Percentiles rank a stretch among this genome's conserved stretches.
phyloP scores from a whole-genome alignment of 2,329 filamentous ascomycete species.

The Paecilomyces niveus region DNA sequence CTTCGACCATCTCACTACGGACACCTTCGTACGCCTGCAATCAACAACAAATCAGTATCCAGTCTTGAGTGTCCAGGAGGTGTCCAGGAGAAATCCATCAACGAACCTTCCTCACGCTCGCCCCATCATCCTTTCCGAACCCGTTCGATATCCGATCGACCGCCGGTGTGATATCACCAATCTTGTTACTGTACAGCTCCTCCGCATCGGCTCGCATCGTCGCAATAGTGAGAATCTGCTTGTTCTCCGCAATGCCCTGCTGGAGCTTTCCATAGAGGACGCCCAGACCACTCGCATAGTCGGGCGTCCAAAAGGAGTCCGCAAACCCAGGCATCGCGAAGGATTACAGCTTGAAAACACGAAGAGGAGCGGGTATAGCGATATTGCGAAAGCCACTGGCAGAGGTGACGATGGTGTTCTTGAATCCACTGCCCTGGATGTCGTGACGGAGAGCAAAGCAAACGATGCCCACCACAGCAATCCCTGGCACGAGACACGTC shows the following conservation, averaged over 20 bases:
- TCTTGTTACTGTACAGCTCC: slow-evolving; percentile 73
- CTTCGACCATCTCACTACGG: slow-evolving; percentile 85
- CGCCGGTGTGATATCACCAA: slow-evolving; percentile 73
- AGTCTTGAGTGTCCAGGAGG: not conserved
- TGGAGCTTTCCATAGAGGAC: slow-evolving; percentile 95
- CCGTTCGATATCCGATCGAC: slow-evolving; percentile 78
- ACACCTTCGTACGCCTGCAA: slow-evolving; percentile 85
- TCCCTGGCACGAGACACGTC: not conserved
- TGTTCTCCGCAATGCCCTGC: slow-evolving; percentile 91
- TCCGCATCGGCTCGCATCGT: slow-evolving; percentile 94
- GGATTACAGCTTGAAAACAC: not conserved
- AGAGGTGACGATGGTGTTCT: not conserved
- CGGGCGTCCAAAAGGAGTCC: slow-evolving; percentile 94
- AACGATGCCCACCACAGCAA: not conserved
- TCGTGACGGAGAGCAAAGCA: not conserved
- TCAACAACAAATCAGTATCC: not conserved
- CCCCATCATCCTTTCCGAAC: slow-evolving; percentile 87
- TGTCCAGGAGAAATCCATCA: not conserved
- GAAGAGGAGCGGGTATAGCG: not conserved
- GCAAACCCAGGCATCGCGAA: slow-evolving; percentile 76
- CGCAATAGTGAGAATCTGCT: slow-evolving; percentile 85
- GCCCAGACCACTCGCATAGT: slow-evolving; percentile 93
- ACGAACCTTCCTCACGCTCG: slow-evolving; percentile 83
- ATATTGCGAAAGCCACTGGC: not conserved
- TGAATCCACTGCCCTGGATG: not conserved